Percentiles rank a stretch among this genome's conserved stretches.
Evolutionary conservation across 352 stramenopile species (phyloP).

Genomic region (Phytopythium cucurbitacearum): DNA sequence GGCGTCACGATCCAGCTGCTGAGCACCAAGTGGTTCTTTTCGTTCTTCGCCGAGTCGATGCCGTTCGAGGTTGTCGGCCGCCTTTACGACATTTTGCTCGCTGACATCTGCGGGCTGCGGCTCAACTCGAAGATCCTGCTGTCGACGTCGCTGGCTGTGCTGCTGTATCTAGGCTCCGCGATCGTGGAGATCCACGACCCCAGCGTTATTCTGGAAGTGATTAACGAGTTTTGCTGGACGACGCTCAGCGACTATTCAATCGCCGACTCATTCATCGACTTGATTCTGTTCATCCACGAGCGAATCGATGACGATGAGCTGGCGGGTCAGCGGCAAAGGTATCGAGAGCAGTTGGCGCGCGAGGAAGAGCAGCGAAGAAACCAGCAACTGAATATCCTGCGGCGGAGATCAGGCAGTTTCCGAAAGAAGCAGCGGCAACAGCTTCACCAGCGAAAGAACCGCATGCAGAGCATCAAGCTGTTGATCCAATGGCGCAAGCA

Average conservation of each 20-base stretch:
- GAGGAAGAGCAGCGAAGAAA: conserved; percentile 57
- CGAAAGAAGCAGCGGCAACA: conserved; percentile 18
- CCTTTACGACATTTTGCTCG: conserved; percentile 72
- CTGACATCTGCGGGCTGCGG: conserved; percentile 53
- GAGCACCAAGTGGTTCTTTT: conserved; percentile 85
- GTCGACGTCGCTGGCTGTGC: conserved; percentile 65
- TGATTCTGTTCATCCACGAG: conserved; percentile 69
- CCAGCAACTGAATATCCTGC: conserved; percentile 17
- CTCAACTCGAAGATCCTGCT: conserved; percentile 70
- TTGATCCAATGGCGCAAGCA: conserved; percentile 71
- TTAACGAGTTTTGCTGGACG: conserved; percentile 74
- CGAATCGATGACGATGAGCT: conserved; percentile 57
- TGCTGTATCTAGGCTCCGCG: conserved; percentile 68
- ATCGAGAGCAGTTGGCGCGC: conserved; percentile 50
- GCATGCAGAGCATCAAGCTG: conserved; percentile 61
- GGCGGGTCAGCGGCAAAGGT: conserved; percentile 41
- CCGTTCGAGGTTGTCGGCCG: conserved; percentile 74
- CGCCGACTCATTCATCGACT: conserved; percentile 65
- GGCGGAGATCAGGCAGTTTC: conserved; percentile 5
- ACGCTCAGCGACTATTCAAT: conserved; percentile 71
- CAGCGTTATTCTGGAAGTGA: conserved; percentile 71
- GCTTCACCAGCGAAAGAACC: conserved; percentile 27
- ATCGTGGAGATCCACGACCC: conserved; percentile 70
- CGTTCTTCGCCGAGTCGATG: conserved; percentile 81
- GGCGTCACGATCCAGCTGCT: conserved; percentile 74